Percentiles rank a stretch among this genome's conserved stretches.
These are phyloP conservation scores for Yamadazyma takamatsuzukensis DNA, from an alignment of 805 yeast genomes.

Conservation along the genomic window DNA sequence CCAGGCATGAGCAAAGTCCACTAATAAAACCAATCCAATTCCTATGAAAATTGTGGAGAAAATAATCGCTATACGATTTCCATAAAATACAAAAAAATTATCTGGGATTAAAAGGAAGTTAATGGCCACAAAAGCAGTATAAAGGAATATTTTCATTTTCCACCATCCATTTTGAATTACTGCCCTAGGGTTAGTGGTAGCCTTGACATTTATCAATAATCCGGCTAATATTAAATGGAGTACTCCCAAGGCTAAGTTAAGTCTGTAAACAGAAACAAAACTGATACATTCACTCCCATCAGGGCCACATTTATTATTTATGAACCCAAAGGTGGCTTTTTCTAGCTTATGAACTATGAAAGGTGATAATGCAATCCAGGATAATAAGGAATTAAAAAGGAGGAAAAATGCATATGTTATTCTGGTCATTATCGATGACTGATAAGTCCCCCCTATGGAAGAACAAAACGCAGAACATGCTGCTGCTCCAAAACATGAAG, in stretches of 20 bases:
- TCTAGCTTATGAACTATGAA: constrained; percentile 74
- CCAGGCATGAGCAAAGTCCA: constrained; percentile 98
- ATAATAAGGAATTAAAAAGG: constrained; percentile 70
- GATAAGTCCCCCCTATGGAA: constrained; percentile 54
- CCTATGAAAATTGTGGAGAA: constrained; percentile 83
- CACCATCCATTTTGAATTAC: constrained; percentile 90
- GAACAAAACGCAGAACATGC: constrained; percentile 60
- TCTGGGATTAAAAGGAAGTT: constrained; percentile 81
- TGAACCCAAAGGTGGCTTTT: constrained; percentile 61
- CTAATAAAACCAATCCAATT: constrained; percentile 84
- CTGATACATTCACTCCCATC: constrained; percentile 79
- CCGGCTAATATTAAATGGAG: constrained; percentile 71
- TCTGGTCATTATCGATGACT: constrained; percentile 80
- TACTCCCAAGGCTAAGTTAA: constrained; percentile 82
- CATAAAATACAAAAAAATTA: constrained; percentile 81
- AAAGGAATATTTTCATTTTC: constrained; percentile 66
- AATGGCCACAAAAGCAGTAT: constrained; percentile 52
- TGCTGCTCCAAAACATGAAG: constrained; percentile 82
- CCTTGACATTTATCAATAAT: constrained; percentile 67
- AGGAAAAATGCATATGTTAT: constrained; percentile 79
- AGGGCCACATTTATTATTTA: constrained; percentile 65
- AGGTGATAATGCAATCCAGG: constrained; percentile 91
- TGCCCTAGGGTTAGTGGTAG: constrained; percentile 75
- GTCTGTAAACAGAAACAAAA: constrained; percentile 89
- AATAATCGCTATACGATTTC: constrained; percentile 81